Base-by-base conservation (phyloP, 164 flowering plant genomes). In the Stephania cephalantha region DNA sequence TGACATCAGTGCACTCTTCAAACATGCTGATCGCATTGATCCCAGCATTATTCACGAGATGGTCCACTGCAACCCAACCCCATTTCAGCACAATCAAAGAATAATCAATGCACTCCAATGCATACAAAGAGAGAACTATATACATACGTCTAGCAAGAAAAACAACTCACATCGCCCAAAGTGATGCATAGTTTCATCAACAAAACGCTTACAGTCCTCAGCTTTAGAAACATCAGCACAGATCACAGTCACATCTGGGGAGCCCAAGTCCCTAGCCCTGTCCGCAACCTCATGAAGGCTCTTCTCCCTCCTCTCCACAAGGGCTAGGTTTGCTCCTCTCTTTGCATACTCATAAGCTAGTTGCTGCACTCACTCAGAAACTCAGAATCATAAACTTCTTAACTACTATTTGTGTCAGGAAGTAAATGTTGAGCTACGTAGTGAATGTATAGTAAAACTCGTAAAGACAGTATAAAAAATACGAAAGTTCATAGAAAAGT, bases 21-120 rank as follows among this genome's bases (percentile, higher is more conserved):
- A 91, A 86, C 86, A 82, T 58, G 77, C 73, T 46, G 11, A 73
- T 45, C 0, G 79, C 71, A 15, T 68, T 22, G 15, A 89, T 74
- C 69, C 93, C 92, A 13, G 95, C 95, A 78, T 87, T 85, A 71
- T 81, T 83, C 67, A 92, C 93, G 72, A 90, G 80, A 83, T 90
- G 93, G 82, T 92, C 91, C 85, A 89, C 97, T 89, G 85, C 42
- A 64, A 6, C 17, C 9, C 65, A 22, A 69, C 1, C 45, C 17
- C n/a, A n/a, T 12, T 22, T 17, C 7, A 22, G n/a, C 11, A 20
- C 2, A 42, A 64, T n/a, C n/a, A 25, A 48, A 30, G 18, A 67
- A 12, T 10, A 17, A 4, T 9, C 7, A 29, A 67, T 22, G 5
- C 69, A 20, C 13, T 48, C 8, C 42, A 35, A 35, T 2, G 42